These are phyloP conservation scores for sunflower (Helianthus annuus) DNA, from an alignment of 129 eudicot genomes.

Conservation along the genomic window HanXRQr2.0-SUNRISE NC_035439.2:2081197-2081696, in stretches of 20 bases:
- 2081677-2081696: too few relatives aligned
- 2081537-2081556: constrained; percentile 41
- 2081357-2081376: constrained; percentile 34
- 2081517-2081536: not conserved
- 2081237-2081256: constrained; percentile 55
- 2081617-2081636: too few relatives aligned
- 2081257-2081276: constrained; percentile 44
- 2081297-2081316: constrained; percentile 44
- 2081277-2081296: constrained; percentile 23
- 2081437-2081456: not conserved
- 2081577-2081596: constrained; percentile 69
- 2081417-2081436: constrained; percentile 5
- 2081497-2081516: not conserved
- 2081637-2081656: too few relatives aligned
- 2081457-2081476: not conserved
- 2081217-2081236: constrained; percentile 42
- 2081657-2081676: too few relatives aligned
- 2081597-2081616: constrained; percentile 69
- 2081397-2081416: constrained; percentile 38
- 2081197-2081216: constrained; percentile 25
- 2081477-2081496: not conserved
- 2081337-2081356: constrained; percentile 21
- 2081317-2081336: constrained; percentile 31
- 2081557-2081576: constrained; percentile 58
- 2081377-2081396: constrained; percentile 40